These are phyloP conservation scores for Yarrowia sp. DNA, from an alignment of 805 yeast genomes.

Conservation along the genomic window DNA sequence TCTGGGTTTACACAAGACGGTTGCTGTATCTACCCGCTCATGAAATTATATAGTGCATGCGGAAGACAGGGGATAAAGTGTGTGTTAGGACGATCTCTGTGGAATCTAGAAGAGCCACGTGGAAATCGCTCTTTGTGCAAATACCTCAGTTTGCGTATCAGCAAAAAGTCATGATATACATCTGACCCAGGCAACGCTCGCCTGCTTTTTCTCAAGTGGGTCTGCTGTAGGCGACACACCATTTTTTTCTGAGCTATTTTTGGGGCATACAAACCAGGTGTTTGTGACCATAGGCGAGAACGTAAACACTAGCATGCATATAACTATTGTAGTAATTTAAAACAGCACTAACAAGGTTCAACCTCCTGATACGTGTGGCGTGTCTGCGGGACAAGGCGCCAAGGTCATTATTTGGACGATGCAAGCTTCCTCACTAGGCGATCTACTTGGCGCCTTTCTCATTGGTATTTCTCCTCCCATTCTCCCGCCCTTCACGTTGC, in stretches of 20 bases:
- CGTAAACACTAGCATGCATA: background rate
- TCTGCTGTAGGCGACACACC: background rate
- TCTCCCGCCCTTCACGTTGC: background rate
- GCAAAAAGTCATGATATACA: background rate
- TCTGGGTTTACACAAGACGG: background rate
- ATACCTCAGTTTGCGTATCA: background rate
- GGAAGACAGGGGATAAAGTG: slow-evolving; percentile 17
- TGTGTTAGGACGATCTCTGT: slow-evolving; percentile 9
- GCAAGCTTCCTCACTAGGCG: background rate
- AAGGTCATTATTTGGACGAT: too few relatives aligned
- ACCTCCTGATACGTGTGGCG: too few relatives aligned
- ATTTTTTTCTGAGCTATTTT: slow-evolving; percentile 9
- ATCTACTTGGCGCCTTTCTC: background rate
- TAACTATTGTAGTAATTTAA: background rate
- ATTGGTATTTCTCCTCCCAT: too few relatives aligned
- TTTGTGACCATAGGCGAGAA: slow-evolving; percentile 14
- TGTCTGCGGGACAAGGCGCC: too few relatives aligned
- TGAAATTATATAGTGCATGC: background rate
- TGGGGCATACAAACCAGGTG: background rate
- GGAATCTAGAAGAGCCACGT: slow-evolving; percentile 12
- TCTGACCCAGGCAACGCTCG: background rate
- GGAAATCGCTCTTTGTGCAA: background rate
- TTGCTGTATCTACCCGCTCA: slow-evolving; percentile 13
- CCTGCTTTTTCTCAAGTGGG: background rate
- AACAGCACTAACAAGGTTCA: background rate